Conservation (phyloP, 1,284 basidiomycete genomes). For the Ceratobasidium sp. region DNA sequence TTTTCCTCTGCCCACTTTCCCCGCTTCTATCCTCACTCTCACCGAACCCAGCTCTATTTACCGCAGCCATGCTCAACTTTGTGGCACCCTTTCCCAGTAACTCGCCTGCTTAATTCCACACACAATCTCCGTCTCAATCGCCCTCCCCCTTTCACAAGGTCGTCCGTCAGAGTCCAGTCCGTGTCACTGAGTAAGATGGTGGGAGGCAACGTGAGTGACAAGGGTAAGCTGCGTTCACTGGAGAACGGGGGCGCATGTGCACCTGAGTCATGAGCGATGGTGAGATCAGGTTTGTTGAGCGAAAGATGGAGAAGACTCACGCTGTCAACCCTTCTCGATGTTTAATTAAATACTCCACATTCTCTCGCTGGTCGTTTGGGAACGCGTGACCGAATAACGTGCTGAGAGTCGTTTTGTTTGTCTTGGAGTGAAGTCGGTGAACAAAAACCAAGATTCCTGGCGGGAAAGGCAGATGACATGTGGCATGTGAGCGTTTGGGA, state of each 20-base stretch:
- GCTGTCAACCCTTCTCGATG: constrained; percentile 77
- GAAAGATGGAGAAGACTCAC: constrained; percentile 60
- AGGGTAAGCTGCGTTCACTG: constrained; percentile 64
- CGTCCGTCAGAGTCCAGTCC: constrained; percentile 66
- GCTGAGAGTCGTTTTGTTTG: constrained; percentile 82
- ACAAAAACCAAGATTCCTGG: constrained; percentile 75
- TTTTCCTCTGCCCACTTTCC: constrained; percentile 28
- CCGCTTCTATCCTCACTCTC: background rate
- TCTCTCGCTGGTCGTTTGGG: constrained; percentile 52
- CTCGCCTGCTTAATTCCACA: constrained; percentile 72
- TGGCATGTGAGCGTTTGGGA: background rate
- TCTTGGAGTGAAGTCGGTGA: constrained; percentile 75
- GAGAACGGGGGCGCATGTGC: constrained; percentile 73
- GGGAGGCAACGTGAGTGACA: constrained; percentile 61
- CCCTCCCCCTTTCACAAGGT: constrained; percentile 14
- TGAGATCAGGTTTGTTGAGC: background rate
- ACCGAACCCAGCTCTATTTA: constrained; percentile 59
- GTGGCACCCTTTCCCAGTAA: constrained; percentile 83
- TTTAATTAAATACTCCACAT: constrained; percentile 81
- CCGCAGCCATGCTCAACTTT: constrained; percentile 74
- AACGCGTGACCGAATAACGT: constrained; percentile 67
- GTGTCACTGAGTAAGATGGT: constrained; percentile 60
- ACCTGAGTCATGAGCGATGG: constrained; percentile 63
- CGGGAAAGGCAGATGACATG: constrained; percentile 64
- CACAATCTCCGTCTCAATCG: constrained; percentile 68